Percentiles rank a stretch among this genome's conserved stretches.
Conservation (phyloP, 2,329 filamentous ascomycete species). For the Lasiodiplodia gonubiensis region DNA sequence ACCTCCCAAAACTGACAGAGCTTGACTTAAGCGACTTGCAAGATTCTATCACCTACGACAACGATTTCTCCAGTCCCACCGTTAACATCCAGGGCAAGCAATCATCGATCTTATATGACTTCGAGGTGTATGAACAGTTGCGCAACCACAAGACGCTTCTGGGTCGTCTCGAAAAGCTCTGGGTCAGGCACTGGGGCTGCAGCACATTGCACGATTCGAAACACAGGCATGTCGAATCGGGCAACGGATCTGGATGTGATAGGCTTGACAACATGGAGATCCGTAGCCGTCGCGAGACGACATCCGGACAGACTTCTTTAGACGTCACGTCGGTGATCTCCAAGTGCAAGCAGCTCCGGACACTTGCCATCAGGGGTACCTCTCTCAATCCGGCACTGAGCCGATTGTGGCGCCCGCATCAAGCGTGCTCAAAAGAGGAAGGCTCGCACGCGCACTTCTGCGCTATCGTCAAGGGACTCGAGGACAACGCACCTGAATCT, state of each 20-base stretch:
- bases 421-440: slow-evolving; percentile 5
- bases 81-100: not conserved
- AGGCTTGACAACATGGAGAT: not conserved
- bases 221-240: not conserved
- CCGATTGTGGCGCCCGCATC: slow-evolving; percentile 2
- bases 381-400: slow-evolving; percentile 7
- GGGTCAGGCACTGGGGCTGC: slow-evolving; percentile 28
- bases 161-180: slow-evolving; percentile 17
- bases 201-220: slow-evolving; percentile 5
- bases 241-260: too few species aligned
- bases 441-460: slow-evolving; percentile 23
- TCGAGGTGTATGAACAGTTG: not conserved
- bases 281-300: not conserved
- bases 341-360: slow-evolving; percentile 7
- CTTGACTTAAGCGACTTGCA: slow-evolving; percentile 46
- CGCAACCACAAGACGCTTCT: not conserved
- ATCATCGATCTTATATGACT: not conserved
- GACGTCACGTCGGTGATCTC: slow-evolving; percentile 12
- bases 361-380: slow-evolving; percentile 16
- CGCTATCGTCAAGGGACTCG: slow-evolving; percentile 8
- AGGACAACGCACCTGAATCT: not conserved
- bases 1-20: slow-evolving; percentile 40
- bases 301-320: not conserved
- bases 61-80: slow-evolving; percentile 6
- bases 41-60: slow-evolving; percentile 44